Percentiles rank a stretch among this genome's conserved stretches.
Evolutionary conservation across 305 asterid genomes (phyloP).

Genomic region (Galium porrigens): DNA sequence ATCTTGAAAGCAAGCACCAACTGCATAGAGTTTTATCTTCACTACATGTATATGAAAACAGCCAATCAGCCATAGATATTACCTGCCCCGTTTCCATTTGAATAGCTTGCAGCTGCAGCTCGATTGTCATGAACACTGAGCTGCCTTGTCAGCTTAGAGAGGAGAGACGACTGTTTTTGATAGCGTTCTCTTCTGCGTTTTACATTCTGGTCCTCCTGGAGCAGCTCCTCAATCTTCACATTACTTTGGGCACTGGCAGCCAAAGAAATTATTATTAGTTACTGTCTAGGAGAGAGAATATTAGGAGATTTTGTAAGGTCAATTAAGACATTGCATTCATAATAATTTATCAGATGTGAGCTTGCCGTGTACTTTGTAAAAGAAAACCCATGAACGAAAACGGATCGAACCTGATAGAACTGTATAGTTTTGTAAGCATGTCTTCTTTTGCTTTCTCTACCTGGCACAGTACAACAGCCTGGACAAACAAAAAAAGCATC

Average conservation of each 20-base stretch:
- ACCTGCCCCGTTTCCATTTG: constrained; percentile 70
- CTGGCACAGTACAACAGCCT: constrained; percentile 99
- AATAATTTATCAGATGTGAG: neutral
- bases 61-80: neutral
- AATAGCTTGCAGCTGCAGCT: constrained; percentile 64
- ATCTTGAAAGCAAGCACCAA: neutral
- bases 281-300: constrained; percentile 7
- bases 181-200: constrained; percentile 69
- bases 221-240: constrained; percentile 84
- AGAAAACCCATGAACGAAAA: neutral
- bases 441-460: constrained; percentile 99
- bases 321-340: neutral
- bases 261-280: neutral
- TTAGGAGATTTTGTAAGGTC: neutral
- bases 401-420: constrained; percentile 55
- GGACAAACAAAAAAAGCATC: constrained; percentile 22
- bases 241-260: constrained; percentile 60
- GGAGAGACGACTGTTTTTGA: constrained; percentile 83
- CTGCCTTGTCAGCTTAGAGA: constrained; percentile 77
- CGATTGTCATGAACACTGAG: constrained; percentile 86
- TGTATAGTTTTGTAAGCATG: constrained; percentile 88
- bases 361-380: neutral
- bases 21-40: neutral
- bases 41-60: neutral
- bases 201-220: constrained; percentile 85